Percentiles rank a stretch among this genome's conserved stretches.
Evolutionary conservation across 768 basidiomycete species (phyloP).

Genomic region (Kwoniella sp.): DNA sequence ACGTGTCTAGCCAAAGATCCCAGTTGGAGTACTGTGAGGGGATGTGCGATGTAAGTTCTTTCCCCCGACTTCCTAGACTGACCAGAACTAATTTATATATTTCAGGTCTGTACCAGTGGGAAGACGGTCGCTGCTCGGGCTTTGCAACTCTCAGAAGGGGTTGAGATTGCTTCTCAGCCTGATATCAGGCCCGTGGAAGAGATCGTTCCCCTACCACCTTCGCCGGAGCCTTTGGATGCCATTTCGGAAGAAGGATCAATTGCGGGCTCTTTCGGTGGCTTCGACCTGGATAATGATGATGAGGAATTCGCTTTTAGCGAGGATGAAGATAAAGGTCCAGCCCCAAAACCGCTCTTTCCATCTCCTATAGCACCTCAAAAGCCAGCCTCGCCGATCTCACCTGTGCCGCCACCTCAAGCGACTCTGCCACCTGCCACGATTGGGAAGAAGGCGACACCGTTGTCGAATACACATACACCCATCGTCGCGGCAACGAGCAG

Average conservation of each 20-base stretch:
- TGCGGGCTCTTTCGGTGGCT: neutral
- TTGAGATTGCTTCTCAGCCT: slow-evolving; percentile 23
- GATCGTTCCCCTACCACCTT: neutral
- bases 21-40: slow-evolving; percentile 48
- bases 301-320: neutral
- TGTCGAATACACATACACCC: neutral
- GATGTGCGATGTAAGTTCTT: slow-evolving; percentile 57
- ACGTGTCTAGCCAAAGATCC: slow-evolving; percentile 39
- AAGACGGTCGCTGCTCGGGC: slow-evolving; percentile 25
- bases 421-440: neutral
- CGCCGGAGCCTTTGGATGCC: slow-evolving; percentile 2
- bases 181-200: slow-evolving; percentile 3
- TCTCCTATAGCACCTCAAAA: neutral
- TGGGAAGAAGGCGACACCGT: neutral
- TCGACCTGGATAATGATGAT: neutral
- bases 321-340: neutral
- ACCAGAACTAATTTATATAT: neutral
- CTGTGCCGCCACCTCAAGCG: neutral
- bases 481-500: slow-evolving; percentile 7
- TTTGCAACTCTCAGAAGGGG: slow-evolving; percentile 11
- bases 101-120: slow-evolving; percentile 37
- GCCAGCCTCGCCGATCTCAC: neutral
- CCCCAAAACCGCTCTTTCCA: neutral
- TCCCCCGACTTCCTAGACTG: neutral
- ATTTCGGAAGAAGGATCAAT: slow-evolving; percentile 11